Conservation (phyloP, 164 flowering plant genomes). For the Nymphaea colorata region DNA sequence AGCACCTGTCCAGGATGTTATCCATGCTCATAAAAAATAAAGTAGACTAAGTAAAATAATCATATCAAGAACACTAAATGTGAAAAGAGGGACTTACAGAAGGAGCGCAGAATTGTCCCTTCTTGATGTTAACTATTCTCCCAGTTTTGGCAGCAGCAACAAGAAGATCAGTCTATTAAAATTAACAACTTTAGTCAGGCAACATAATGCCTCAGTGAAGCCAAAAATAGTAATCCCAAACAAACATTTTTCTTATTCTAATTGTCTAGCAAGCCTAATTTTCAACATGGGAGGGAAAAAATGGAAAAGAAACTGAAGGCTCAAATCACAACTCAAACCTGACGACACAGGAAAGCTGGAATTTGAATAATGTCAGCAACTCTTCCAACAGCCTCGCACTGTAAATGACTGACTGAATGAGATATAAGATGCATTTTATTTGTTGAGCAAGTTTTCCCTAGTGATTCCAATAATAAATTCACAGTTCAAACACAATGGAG, state of each 20-base stretch:
- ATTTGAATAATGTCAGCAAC: slow-evolving; percentile 96
- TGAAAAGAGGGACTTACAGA: slow-evolving; percentile 41
- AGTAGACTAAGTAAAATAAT: too few relatives aligned
- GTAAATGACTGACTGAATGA: slow-evolving; percentile 4
- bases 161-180: slow-evolving; percentile 85
- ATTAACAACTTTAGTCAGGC: slow-evolving; percentile 5
- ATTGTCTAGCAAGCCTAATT: neutral
- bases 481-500: neutral
- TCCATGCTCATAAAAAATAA: too few relatives aligned
- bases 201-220: neutral
- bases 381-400: slow-evolving; percentile 89
- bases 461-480: neutral
- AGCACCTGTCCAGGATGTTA: too few relatives aligned
- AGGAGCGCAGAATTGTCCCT: slow-evolving; percentile 96
- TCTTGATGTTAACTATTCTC: slow-evolving; percentile 83
- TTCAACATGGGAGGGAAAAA: neutral
- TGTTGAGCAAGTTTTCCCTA: neutral
- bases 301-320: neutral
- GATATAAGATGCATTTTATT: neutral
- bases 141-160: slow-evolving; percentile 98
- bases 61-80: too few relatives aligned
- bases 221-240: neutral
- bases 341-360: slow-evolving; percentile 98
- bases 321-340: slow-evolving; percentile 26
- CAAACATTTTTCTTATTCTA: neutral